Conservation (phyloP, 2,329 filamentous ascomycete species). For the Stagonosporopsis rhizophila region DNA sequence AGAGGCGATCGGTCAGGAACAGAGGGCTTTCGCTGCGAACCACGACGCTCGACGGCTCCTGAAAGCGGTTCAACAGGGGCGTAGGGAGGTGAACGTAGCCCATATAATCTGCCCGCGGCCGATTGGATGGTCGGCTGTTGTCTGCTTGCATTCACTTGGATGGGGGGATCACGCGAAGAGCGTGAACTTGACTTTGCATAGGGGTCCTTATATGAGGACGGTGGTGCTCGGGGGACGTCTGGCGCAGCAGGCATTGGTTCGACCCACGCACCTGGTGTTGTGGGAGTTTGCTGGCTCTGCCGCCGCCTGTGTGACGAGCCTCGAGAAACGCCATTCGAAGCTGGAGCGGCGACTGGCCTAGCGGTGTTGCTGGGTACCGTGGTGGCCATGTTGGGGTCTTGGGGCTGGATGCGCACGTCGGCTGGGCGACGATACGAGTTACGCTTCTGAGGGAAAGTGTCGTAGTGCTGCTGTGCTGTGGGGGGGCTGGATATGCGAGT, state of each 20-base stretch:
- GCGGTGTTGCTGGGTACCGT: conserved; percentile 41
- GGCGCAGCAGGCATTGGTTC: conserved; percentile 57
- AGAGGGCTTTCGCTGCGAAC: conserved; percentile 56
- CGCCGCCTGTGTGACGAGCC: conserved; percentile 39
- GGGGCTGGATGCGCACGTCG: conserved; percentile 37
- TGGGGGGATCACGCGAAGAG: conserved; percentile 43
- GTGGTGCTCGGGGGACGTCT: conserved; percentile 65
- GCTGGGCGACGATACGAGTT: conserved; percentile 43
- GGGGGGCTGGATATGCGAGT: conserved; percentile 19
- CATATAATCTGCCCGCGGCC: conserved; percentile 40
- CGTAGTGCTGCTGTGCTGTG: conserved; percentile 32
- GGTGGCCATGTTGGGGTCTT: conserved; percentile 25
- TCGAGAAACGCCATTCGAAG: conserved; percentile 20
- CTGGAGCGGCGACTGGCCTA: conserved; percentile 34
- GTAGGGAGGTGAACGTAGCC: conserved; percentile 42
- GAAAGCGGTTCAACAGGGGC: conserved; percentile 39
- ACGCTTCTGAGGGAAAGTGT: conserved; percentile 44
- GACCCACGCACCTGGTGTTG: conserved; percentile 29
- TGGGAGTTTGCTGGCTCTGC: conserved; percentile 42
- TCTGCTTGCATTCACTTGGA: conserved; percentile 45
- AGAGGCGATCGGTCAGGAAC: conserved; percentile 87
- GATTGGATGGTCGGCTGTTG: conserved; percentile 45
- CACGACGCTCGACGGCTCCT: conserved; percentile 34
- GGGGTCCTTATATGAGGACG: conserved; percentile 50
- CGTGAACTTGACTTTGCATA: conserved; percentile 43